A percentile compares a stretch with the other conserved stretches of the same genome.
These are phyloP conservation scores for Mycena venus DNA, from an alignment of 768 basidiomycete genomes.

Conservation along the genomic window DNA sequence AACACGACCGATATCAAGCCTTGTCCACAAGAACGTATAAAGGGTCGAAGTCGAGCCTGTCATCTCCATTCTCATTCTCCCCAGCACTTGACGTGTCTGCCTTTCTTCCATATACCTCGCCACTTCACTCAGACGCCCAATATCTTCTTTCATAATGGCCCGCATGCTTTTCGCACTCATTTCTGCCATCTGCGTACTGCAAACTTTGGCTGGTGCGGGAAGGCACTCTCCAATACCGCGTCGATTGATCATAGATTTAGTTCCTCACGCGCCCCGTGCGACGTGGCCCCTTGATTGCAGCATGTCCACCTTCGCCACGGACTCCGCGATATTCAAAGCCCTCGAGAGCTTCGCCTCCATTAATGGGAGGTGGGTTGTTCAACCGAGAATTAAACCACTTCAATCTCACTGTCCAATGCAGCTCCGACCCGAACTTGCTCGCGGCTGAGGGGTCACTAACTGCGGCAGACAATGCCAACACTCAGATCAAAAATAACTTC, in stretches of 20 bases:
- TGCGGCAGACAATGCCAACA: neutral
- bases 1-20: neutral
- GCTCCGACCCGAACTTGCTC: slow-evolving; percentile 2
- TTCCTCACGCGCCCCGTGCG: neutral
- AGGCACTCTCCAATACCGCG: neutral
- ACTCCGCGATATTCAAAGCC: neutral
- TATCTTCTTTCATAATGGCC: slow-evolving; percentile 1
- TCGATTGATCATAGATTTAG: neutral
- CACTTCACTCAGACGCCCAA: neutral
- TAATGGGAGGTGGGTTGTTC: neutral
- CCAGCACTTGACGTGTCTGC: slow-evolving; percentile 14
- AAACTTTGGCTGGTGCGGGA: neutral
- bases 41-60: neutral
- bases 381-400: neutral
- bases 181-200: neutral
- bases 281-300: neutral
- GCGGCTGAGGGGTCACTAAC: neutral
- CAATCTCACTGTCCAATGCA: neutral
- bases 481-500: neutral
- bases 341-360: neutral
- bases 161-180: neutral
- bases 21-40: neutral
- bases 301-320: neutral
- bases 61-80: slow-evolving; percentile 3
- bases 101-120: neutral